Evolutionary conservation across 2,329 filamentous ascomycete genomes (phyloP), one percentile per base, ranked within the genome.

Genomic region (Ceratocystis destructans): DNA sequence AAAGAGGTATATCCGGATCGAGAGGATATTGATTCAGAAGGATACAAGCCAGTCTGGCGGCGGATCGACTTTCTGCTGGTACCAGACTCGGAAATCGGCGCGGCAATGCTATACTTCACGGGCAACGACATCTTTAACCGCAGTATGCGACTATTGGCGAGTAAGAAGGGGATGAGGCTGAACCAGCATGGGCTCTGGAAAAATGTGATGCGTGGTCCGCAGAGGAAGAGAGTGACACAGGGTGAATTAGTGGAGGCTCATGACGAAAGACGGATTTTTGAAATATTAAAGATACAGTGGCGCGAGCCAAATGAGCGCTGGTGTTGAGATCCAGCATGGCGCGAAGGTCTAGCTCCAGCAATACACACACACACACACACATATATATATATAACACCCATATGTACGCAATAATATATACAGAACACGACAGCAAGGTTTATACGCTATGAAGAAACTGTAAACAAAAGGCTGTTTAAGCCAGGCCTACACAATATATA

Each of bases 71-170:
- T 96, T 22, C 78, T 96, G 1, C 81, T 95, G 3, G 92, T 96
- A 0, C 91, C 92, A 0, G 85, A 86, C 70, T 79, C 82, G 1
- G 87, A 96, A 74, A 80, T 90, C 63, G 93, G 93, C 1, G 92
- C 89, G 0, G 91, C 92, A 0, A 74, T 96, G 69, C 82, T 96
- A n/a, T 96, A 96, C 73, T 97, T 96, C 72, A 96, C 93, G 0
- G 93, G 93, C 0, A 94, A 96, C 70, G 92, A 96, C 73, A 87
- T 96, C 44, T 96, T 96, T 77, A 96, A 96, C 74, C 80, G 92
- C 17, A 95, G 89, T 72, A 83, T 96, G 74, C 79, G 93, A 69
- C 76, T 95, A 17, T 74, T 96, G 69, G 90, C 91, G 15, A 83
- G 85, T 48, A 90, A 85, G 75, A 94, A 89, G 76, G 83, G 85